Conservation (phyloP, 345 rosid genomes). For the Isatis tinctoria region DNA sequence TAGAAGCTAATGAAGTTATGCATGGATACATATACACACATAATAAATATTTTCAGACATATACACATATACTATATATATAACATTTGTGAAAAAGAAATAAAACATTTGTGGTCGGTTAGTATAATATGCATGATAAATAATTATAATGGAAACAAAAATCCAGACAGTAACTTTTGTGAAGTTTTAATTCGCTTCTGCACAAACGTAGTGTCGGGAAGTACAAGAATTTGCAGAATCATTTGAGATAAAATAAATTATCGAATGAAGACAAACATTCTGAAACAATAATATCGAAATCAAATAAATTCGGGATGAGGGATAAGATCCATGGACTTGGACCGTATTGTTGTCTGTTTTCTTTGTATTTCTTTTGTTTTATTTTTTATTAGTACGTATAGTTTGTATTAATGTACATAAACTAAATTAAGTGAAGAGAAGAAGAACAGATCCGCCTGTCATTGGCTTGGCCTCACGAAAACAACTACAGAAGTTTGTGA, state of each 20-base stretch:
- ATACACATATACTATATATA: no score
- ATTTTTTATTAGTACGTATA: not conserved
- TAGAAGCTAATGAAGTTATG: not conserved
- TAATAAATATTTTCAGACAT: no score
- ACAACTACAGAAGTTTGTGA: conserved; percentile 18
- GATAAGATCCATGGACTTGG: conserved; percentile 28
- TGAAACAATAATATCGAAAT: conserved; percentile 25
- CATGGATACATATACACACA: not conserved
- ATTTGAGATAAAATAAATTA: not conserved
- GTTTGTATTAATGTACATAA: not conserved
- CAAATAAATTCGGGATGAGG: conserved; percentile 15
- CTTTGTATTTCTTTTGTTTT: not conserved
- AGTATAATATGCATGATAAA: not conserved
- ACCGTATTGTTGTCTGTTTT: conserved; percentile 24
- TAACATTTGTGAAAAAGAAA: no score
- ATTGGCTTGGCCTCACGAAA: conserved; percentile 16
- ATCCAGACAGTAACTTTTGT: conserved; percentile 17
- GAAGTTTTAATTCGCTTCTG: conserved; percentile 1
- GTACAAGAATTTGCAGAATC: conserved; percentile 20
- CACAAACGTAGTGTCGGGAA: conserved; percentile 9
- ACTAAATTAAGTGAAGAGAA: not conserved
- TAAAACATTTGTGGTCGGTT: not conserved
- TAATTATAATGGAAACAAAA: not conserved
- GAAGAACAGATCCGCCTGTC: conserved; percentile 10
- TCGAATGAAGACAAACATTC: conserved; percentile 24